Percentiles rank a stretch among this genome's conserved stretches.
These are phyloP conservation scores for Apostasia ramifera DNA, from an alignment of 106 monocot genomes.

Conservation along the genomic window DNA sequence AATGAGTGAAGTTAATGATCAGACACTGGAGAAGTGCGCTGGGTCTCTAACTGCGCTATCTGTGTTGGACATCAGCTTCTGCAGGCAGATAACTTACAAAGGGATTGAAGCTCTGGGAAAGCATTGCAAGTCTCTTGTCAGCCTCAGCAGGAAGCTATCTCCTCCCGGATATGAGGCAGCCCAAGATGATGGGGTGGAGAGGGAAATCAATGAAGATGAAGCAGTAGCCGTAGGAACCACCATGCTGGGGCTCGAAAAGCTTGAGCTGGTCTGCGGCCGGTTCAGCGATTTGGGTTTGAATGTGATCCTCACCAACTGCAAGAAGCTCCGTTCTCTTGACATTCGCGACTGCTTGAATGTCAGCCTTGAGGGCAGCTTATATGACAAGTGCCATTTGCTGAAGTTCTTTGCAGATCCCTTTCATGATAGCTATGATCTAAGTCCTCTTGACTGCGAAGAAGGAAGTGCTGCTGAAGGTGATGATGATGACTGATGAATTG, in stretches of 20 bases:
- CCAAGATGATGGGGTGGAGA: constrained; percentile 3
- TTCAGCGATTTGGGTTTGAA: constrained; percentile 34
- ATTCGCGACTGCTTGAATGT: constrained; percentile 60
- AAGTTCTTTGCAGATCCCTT: constrained; percentile 28
- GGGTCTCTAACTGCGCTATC: constrained; percentile 16
- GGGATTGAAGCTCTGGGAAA: constrained; percentile 38
- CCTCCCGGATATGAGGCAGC: constrained; percentile 10
- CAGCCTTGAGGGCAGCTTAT: constrained; percentile 22
- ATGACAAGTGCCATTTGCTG: constrained; percentile 25
- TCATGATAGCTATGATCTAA: neutral
- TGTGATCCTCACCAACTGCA: constrained; percentile 38
- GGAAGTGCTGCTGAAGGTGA: no score
- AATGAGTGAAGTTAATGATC: constrained; percentile 41
- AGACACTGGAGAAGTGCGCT: constrained; percentile 13
- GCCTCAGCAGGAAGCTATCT: constrained; percentile 43
- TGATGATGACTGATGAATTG: no score
- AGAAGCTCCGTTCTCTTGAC: constrained; percentile 28
- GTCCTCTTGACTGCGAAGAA: no score
- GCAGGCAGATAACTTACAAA: constrained; percentile 36
- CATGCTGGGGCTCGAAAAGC: constrained; percentile 34
- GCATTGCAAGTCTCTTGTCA: constrained; percentile 34
- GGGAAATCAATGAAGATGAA: constrained; percentile 28
- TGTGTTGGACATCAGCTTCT: constrained; percentile 52
- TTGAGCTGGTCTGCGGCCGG: constrained; percentile 47
- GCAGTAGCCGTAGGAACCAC: constrained; percentile 35